Conservation (phyloP, 108 stramenopile genomes). For the Tribonema minus region DNA sequence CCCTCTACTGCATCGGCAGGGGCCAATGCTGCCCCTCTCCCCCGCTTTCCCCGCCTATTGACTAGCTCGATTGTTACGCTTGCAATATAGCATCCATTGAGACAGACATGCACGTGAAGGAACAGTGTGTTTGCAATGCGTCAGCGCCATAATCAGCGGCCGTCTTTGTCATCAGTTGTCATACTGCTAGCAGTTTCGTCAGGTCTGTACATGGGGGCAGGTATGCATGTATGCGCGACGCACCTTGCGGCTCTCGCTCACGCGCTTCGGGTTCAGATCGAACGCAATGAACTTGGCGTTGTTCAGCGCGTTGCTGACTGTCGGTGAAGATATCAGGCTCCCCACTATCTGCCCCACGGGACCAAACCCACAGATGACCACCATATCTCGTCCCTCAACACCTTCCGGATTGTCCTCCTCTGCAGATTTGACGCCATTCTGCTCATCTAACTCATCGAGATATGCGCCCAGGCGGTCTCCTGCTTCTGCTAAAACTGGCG, state of each 20-base stretch:
- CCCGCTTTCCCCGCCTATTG: no score
- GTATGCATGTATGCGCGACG: no score
- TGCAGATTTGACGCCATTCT: not conserved
- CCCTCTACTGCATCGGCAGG: no score
- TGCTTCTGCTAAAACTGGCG: conserved; percentile 6
- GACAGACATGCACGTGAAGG: no score
- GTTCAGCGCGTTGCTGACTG: not conserved
- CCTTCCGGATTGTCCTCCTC: not conserved
- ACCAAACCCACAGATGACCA: conserved; percentile 20
- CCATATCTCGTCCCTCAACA: not conserved
- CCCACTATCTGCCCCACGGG: conserved; percentile 2
- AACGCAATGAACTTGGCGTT: not conserved
- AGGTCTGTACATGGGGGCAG: no score
- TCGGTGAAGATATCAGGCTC: not conserved
- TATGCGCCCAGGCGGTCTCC: not conserved
- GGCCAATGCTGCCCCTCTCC: no score
- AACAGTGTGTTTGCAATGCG: no score
- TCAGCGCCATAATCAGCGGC: no score
- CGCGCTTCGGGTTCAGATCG: conserved; percentile 23
- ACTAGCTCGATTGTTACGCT: no score
- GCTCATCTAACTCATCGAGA: not conserved
- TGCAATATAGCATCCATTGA: no score
- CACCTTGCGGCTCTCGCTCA: conserved; percentile 2
- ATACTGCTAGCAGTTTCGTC: no score
- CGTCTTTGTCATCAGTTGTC: no score